Percentiles rank a stretch among this genome's conserved stretches.
Conservation (phyloP, 495 filamentous ascomycete genomes). For the Usnea hakonensis region DNA sequence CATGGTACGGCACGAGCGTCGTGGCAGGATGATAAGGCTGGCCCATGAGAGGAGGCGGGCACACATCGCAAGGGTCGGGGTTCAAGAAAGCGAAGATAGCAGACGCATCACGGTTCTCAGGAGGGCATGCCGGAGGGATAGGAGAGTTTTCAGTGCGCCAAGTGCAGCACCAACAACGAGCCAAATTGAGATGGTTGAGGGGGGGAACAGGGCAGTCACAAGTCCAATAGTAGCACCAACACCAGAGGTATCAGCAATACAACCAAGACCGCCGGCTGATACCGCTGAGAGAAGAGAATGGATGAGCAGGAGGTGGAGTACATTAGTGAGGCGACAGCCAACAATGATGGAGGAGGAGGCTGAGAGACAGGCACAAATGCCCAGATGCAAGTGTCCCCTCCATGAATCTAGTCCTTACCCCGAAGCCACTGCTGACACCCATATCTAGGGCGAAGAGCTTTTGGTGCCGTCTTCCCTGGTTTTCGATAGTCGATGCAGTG, state of each 20-base stretch:
- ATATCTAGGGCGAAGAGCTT: slow-evolving; percentile 11
- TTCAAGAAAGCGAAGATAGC: not conserved
- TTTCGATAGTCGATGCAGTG: slow-evolving; percentile 4
- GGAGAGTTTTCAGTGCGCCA: slow-evolving; percentile 3
- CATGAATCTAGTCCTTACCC: not conserved
- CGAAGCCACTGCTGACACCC: not conserved
- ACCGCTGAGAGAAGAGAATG: slow-evolving; percentile 2
- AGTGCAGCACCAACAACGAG: slow-evolving; percentile 1
- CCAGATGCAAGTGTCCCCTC: slow-evolving; percentile 8
- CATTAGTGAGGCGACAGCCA: not conserved
- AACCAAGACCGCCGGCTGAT: not conserved
- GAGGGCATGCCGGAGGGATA: not conserved
- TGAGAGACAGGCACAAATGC: slow-evolving; percentile 17
- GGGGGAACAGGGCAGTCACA: not conserved
- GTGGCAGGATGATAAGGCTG: slow-evolving; percentile 21
- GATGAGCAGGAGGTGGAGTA: not conserved
- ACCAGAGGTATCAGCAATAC: not conserved
- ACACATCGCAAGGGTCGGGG: not conserved
- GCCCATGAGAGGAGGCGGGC: not conserved
- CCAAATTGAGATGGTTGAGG: slow-evolving; percentile 11
- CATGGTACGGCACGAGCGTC: slow-evolving; percentile 68
- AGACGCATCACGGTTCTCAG: slow-evolving; percentile 1
- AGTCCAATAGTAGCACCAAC: not conserved
- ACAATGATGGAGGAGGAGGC: slow-evolving; percentile 15
- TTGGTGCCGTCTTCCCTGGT: slow-evolving; percentile 15